Base-by-base conservation (phyloP, 345 rosid genomes). In the Conringia planisiliqua region DNA sequence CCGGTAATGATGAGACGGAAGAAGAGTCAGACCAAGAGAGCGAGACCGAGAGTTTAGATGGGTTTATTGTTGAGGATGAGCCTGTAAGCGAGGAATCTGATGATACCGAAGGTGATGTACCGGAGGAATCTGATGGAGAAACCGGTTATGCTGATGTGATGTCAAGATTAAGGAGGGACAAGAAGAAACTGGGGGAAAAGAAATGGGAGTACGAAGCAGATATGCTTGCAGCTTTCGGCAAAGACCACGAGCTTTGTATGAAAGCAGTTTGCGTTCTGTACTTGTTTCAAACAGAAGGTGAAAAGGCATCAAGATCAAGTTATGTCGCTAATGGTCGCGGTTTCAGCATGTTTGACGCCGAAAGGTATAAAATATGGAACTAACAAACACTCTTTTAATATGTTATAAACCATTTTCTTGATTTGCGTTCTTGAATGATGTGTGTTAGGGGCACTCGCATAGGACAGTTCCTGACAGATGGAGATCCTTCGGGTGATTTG, bases 231-330 rank as follows among this genome's bases (percentile, higher is more conserved):
- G 88, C 78, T 65, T 89, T 93, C 16, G 90, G 85, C 24, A 90
- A 90, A 80, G 87, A 86, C 55, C 78, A 62, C 1, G 84, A 85
- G 73, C 84, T 87, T 14, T 93, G 98, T 79, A 87, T 90, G 93
- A 89, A 74, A 73, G 97, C 96, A 43, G 97, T 89, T 24, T 89
- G 96, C 66, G 97, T 88, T 52, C 80, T 90, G 11, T 89, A 84
- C 64, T 66, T 89, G 50, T 85, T 83, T 65, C 97, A 89, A 76
- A 89, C 92, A 42, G 66, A 70, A 6, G 97, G 78, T 32, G 93
- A 93, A 73, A 78, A 80, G 68, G n/a, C 12, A 35, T 22, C 39
- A 1, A 84, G 82, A 73, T 84, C 68, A 75, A 68, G 89, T 14
- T 36, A 80, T 10, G 16, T 77, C 63, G 4, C 4, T 39, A 93